Base-by-base conservation (phyloP, 2,329 filamentous ascomycete species). In the Basipetospora chlamydospora region DNA sequence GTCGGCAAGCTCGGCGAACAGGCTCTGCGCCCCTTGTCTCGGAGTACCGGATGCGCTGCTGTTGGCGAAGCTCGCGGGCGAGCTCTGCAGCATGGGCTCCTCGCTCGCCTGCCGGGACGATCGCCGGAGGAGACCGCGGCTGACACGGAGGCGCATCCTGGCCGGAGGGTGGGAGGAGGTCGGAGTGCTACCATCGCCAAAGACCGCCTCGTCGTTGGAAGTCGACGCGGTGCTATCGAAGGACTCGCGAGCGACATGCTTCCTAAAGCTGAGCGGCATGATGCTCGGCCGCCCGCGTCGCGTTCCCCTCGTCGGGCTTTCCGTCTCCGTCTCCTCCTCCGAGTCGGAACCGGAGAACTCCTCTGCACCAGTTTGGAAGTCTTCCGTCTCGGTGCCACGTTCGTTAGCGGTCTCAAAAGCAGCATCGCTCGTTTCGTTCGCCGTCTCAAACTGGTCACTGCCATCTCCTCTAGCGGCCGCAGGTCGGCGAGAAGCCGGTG, bases 331-430 rank as follows among this genome's bases (percentile, higher is more conserved):
- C 33, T 81, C 64, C 3, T 59, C 66, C n/a, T n/a, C n/a, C 45
- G 86, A 80, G 42, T 85, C 84, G 39, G 75, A 80, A 49, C 78
- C 86, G 12, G 69, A 70, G 36, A 76, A 58, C 16, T 84, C 81
- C 47, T 96, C 90, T 12, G 77, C 73, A n/a, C 83, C 86, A 4
- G 88, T 95, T 54, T 93, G 82, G 72, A 96, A 96, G 43, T 85
- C 85, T 46, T 96, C 88, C 9, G 86, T 93, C 58, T 93, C 87
- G 0, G 85, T 94, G 10, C 66, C 72, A 20, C 76, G 75, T 56
- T 95, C 88, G 49, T 92, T 83, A 17, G 73, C 73, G 2, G 73
- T 77, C 49, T 76, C 72, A 43, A 77, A 77, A 7, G 68, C 71
- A 20, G 26, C 35, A 43, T 79, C 74, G 44, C 67, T 74, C 1